Evolutionary conservation across 192 early-diverging fungal species (phyloP), one percentile per base, ranked within the genome.

Genomic region (Phycomyces nitens): DNA sequence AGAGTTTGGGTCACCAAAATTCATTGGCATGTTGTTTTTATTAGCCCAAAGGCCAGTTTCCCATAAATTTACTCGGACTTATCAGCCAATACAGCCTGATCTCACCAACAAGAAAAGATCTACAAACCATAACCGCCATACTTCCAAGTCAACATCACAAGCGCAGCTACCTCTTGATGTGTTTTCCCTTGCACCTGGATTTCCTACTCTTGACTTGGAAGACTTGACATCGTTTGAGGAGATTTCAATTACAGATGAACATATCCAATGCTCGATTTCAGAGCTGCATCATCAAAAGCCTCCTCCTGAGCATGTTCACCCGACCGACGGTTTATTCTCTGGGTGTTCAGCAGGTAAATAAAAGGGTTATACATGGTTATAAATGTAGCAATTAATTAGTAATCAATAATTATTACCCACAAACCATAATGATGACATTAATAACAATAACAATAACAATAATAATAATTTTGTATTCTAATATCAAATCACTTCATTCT

Each of bases 201-300:
- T 14, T 11, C 44, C 44, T 11, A 20, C 40, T 16, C 41, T 24
- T 59, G 41, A 38, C 34, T 16, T 59, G 57, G 38, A 59, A 59
- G 40, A 14, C 24, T 54, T 4, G 21, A 0, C 24, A 22, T 54
- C 24, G 23, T 22, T 24, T 6, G 22, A 9, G 8, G 8, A 54
- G 8, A 54, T 54, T 54, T 54, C 20, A 54, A 57, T 41, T 14
- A 24, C 39, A 56, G 55, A 56, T 29, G 55, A 26, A 4, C 55
- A 57, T 29, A 56, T 5, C 27, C 23, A 42, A 15, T 69, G 68
- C 21, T 42, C 53, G 14, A 63, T 69, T 38, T 69, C 68, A 50
- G 68, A 69, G 56, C 44, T 43, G 1, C 60, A 69, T 40, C 68
- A 69, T 16, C 50, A 44, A 56, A 69, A 54, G 4, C 54, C 15